phyloP scores from a whole-genome alignment of 805 yeast genomes.

The Kodamaea restingae region DNA sequence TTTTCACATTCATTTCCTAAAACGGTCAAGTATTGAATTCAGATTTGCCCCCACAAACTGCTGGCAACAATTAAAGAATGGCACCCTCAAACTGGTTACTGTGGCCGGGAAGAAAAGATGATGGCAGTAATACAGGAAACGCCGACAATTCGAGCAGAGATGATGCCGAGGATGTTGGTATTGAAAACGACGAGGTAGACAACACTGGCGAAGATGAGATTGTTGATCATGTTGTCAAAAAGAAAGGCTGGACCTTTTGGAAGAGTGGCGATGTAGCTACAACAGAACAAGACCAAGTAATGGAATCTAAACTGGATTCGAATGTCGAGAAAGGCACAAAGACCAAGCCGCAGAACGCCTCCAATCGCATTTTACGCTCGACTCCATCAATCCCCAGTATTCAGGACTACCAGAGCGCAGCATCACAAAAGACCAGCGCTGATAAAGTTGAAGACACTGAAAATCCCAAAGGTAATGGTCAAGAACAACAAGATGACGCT shows the following conservation, averaged over 20 bases:
- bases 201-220: slow-evolving; percentile 25
- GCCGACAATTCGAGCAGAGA: slow-evolving; percentile 4
- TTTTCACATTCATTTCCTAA: slow-evolving; percentile 3
- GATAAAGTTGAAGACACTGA: slow-evolving; percentile 11
- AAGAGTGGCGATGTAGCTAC: slow-evolving; percentile 11
- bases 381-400: slow-evolving; percentile 22
- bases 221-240: slow-evolving; percentile 28
- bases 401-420: slow-evolving; percentile 7
- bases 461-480: slow-evolving; percentile 7
- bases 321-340: slow-evolving; percentile 4
- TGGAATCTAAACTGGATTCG: slow-evolving; percentile 6
- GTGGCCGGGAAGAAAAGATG: slow-evolving; percentile 15
- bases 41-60: slow-evolving; percentile 1
- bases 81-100: slow-evolving; percentile 24
- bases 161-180: slow-evolving; percentile 8
- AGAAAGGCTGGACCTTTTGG: slow-evolving; percentile 39
- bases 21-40: neutral
- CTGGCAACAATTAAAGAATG: slow-evolving; percentile 12
- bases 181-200: slow-evolving; percentile 13
- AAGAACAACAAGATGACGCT: slow-evolving; percentile 31
- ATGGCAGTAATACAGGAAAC: slow-evolving; percentile 9
- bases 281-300: neutral
- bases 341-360: slow-evolving; percentile 8
- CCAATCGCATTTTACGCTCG: slow-evolving; percentile 31
- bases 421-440: neutral